Evolutionary conservation across 495 filamentous ascomycete species (phyloP).

Genomic region (Annulohypoxylon nitens): DNA sequence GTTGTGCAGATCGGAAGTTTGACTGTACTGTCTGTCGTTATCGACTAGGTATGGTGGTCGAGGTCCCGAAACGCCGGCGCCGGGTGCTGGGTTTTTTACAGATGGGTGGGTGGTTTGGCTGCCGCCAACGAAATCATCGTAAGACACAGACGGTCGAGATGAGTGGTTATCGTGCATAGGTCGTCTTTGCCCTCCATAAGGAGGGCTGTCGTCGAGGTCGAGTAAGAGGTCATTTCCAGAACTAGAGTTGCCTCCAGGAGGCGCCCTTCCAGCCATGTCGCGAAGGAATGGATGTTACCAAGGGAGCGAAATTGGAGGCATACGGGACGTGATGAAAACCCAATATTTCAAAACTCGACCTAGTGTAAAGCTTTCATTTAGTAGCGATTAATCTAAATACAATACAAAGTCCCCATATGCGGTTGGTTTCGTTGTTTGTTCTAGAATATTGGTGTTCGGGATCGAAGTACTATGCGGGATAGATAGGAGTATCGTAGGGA

Average conservation of each 20-base stretch:
- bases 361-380: conserved; percentile 28
- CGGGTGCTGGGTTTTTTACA: conserved; percentile 57
- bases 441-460: conserved; percentile 29
- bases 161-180: conserved; percentile 80
- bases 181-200: conserved; percentile 80
- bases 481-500: conserved; percentile 21
- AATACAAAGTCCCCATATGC: conserved; percentile 24
- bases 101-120: conserved; percentile 57
- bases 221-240: conserved; percentile 78
- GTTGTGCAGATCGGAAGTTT: conserved; percentile 85
- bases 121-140: conserved; percentile 92
- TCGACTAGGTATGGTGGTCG: conserved; percentile 72
- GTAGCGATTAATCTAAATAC: conserved; percentile 19
- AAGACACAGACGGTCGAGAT: conserved; percentile 87
- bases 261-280: conserved; percentile 76
- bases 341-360: conserved; percentile 19
- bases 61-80: conserved; percentile 55
- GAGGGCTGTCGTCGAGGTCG: conserved; percentile 77
- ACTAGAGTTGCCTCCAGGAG: conserved; percentile 69
- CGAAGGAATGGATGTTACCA: conserved; percentile 53
- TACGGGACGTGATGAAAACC: conserved; percentile 37
- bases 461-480: conserved; percentile 38
- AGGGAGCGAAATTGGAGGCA: conserved; percentile 48
- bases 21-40: conserved; percentile 74
- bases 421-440: conserved; percentile 7